Percentiles rank a stretch among this genome's conserved stretches.
These are phyloP conservation scores for Arabis alpina DNA, from an alignment of 345 rosid species.

Conservation along the genomic window DNA sequence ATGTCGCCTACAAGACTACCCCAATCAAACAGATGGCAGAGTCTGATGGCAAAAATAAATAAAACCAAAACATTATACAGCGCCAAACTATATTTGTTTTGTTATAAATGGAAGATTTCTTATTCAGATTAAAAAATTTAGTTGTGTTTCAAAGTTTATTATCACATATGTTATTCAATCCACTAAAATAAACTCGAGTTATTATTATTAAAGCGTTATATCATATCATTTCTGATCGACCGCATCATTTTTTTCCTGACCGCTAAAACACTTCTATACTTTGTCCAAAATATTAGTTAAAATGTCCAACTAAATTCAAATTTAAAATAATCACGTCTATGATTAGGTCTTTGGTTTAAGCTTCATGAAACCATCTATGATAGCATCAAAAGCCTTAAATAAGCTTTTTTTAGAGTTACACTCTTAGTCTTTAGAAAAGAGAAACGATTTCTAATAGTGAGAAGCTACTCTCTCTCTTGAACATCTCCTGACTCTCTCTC, in stretches of 20 bases:
- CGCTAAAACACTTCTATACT: neutral
- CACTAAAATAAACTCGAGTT: neutral
- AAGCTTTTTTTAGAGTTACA: constrained; percentile 2
- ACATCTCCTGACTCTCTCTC: neutral
- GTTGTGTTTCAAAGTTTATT: neutral
- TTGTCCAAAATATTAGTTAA: constrained; percentile 5
- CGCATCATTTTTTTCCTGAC: neutral
- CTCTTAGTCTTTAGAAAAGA: constrained; percentile 14
- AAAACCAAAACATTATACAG: neutral
- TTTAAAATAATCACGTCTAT: neutral
- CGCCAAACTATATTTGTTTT: neutral
- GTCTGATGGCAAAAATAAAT: neutral
- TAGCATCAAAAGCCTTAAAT: constrained; percentile 4
- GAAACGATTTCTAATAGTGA: constrained; percentile 16
- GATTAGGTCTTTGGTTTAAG: neutral
- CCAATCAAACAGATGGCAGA: neutral
- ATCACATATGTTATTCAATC: neutral
- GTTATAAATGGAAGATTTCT: neutral
- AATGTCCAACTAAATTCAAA: neutral
- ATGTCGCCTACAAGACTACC: neutral
- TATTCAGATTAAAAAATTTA: neutral
- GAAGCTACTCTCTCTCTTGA: constrained; percentile 15
- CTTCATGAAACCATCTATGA: constrained; percentile 9
- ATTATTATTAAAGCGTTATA: too few species aligned
- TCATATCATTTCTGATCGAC: neutral